Evolutionary conservation across 768 basidiomycete genomes (phyloP), one percentile per base, ranked within the genome.

Genomic region (Mycena metata): DNA sequence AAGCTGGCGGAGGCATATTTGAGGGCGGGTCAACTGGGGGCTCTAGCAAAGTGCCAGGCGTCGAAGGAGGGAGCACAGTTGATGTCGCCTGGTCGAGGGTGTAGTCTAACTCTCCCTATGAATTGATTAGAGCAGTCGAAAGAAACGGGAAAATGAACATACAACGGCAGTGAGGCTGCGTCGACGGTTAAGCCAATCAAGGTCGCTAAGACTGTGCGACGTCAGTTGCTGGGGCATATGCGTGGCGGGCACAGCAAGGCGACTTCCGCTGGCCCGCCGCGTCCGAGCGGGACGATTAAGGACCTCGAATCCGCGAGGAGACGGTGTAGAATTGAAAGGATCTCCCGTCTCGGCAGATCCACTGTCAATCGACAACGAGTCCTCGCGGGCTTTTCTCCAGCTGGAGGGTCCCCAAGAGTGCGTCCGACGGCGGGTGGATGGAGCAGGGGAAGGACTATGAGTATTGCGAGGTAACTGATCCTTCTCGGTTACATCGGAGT

Each of bases 101-200:
- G 79, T 89, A 91, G 78, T 94, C 92, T 17, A 93, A 83, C 76
- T 93, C 92, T 61, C 88, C 91, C 92, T 94, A 60, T 69, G 54
- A 57, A 66, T 39, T 43, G 35, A 47, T 65, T 67, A 60, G 60
- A 55, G 68, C 61, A 62, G 74, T 65, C 70, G 69, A n/a, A 56
- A 68, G 17, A 26, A 33, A 43, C n/a, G 57, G 19, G 54, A 68
- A 43, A 39, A 21, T 62, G 8, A 46, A 81, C 90, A 75, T 76
- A 94, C 93, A 81, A 91, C 88, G 63, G 86, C 85, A 73, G 88
- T 90, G 35, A 91, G 79, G 75, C 90, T 93, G 64, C 92, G 86
- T 59, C 94, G 84, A 57, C 91, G 87, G 64, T 90, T 86, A 39
- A 94, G 81, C 94, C 94, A 95, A 75, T 92, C 92, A 56, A 92